phyloP scores from a whole-genome alignment of 441 rosid species.

The Erodium texanum region DNA sequence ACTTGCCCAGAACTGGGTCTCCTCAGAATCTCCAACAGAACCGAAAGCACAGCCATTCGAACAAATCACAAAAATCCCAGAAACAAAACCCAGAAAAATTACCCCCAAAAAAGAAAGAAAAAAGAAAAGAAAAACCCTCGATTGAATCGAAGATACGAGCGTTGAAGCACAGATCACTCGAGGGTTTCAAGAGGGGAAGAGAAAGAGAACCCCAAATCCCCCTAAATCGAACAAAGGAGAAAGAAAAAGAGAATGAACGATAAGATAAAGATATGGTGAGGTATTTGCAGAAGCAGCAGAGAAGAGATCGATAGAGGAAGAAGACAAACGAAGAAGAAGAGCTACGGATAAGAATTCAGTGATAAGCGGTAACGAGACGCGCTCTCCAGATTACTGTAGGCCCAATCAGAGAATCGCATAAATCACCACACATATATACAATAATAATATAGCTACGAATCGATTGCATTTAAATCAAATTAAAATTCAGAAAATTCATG shows the following conservation, averaged over 20 bases:
- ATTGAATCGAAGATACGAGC: conserved; percentile 30
- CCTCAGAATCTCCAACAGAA: conserved; percentile 34
- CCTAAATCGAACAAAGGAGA: neutral
- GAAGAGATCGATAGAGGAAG: neutral
- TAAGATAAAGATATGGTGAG: conserved; percentile 15
- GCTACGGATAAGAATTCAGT: conserved; percentile 36
- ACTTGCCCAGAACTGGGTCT: conserved; percentile 37
- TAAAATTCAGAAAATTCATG: neutral
- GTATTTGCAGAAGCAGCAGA: neutral
- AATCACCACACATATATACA: neutral
- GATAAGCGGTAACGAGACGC: conserved; percentile 38
- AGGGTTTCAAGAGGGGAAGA: conserved; percentile 23
- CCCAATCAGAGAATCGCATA: conserved; percentile 17
- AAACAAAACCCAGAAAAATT: neutral
- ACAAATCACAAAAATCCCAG: neutral
- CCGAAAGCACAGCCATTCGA: conserved; percentile 39
- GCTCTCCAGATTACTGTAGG: conserved; percentile 37
- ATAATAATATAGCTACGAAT: too few relatives aligned
- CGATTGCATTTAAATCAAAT: too few relatives aligned
- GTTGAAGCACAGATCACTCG: conserved; percentile 36
- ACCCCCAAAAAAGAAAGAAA: neutral
- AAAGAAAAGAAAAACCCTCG: conserved; percentile 23
- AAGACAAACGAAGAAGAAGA: neutral
- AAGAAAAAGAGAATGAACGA: neutral
- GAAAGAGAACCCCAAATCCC: neutral